Base-by-base conservation (phyloP, 768 basidiomycete genomes). In the Tricholoma matsutake region DNA sequence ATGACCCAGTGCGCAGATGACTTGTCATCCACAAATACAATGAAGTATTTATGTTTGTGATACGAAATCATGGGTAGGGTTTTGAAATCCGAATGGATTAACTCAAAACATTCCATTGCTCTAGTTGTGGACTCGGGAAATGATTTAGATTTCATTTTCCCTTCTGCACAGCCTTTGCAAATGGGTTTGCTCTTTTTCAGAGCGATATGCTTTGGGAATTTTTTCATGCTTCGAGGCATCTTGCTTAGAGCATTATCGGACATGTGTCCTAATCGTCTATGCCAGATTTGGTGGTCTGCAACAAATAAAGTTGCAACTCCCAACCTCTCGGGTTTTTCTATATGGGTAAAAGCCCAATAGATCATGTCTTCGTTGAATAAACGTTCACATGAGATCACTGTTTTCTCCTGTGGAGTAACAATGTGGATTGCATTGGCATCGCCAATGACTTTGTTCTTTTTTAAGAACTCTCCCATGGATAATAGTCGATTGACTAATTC, bases 51-150 rank as follows among this genome's bases (percentile, higher is more conserved):
- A n/a, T n/a, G n/a, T n/a, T n/a, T n/a, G n/a, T n/a, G n/a, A n/a
- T n/a, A n/a, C n/a, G n/a, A n/a, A n/a, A 22, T 6, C 8, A 64
- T 54, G 1, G 65, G 61, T 35, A 66, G 66, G 8, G 58, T 49
- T 43, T 68, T 70, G 6, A 68, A 57, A 59, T 70, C 66, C 1
- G 62, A 64, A 57, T 70, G 69, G 34, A 70, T 63, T 35, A 58
- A 20, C 20, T 69, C 62, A 39, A 68, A 68, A 6, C 60, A 53
- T 43, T 54, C 25, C 11, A 25, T 54, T 13, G 67, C 67, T 28
- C 60, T 54, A 13, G 60, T 56, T 13, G 31, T 13, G 16, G 63
- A 66, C 28, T 28, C 31, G 3, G 63, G 65, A 37, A 64, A 66
- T 20, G 61, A 61, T 20, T 51, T 56, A n/a, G 59, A 47, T 9